Base-by-base conservation (phyloP, 106 monocot genomes). In the Dendrobium chrysotoxum region DNA sequence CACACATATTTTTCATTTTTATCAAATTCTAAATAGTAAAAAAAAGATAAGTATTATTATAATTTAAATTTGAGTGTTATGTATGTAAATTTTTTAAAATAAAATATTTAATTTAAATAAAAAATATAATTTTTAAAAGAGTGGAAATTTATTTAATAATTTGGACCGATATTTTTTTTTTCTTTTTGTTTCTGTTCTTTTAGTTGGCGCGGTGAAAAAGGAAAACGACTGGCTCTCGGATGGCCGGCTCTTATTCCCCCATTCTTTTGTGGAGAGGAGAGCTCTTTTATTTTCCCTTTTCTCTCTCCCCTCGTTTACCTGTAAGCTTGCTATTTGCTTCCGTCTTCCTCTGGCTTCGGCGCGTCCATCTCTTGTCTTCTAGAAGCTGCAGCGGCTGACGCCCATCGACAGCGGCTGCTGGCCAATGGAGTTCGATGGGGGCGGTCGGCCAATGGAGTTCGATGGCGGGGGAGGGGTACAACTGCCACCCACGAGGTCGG, bases 211-310 rank as follows among this genome's bases (percentile, higher is more conserved):
- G 41, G 70, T 31, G 40, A 74, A 74, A 74, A 74, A 41, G 74
- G 74, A 12, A 76, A 76, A 76, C 47, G 46, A 26, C 76, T 47
- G 76, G 76, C 76, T 76, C 46, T 76, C 26, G 15, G 53, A 15
- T 78, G 78, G 30, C 26, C 57, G 78, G 78, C 35, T 78, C 39
- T 78, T 78, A 38, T 78, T 78, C 78, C 38, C 40, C 8, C 76
- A 25, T 26, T 78, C 55, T 28, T 54, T 47, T 66, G 76, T 77
- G 82, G 76, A 68, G 82, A 77, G 21, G 76, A 66, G 68, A 38
- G 68, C 77, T 67, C 57, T 78, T n/a, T 44, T 53, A 28, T 65
- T 58, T 54, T 54, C 53, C 57, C 53, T 5, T 47, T 57, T 55
- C 68, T 73, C 77, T 72, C 44, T 61, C 75, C n/a, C 39, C 46